Percentiles rank a stretch among this genome's conserved stretches.
These are phyloP conservation scores for Chlorencoelia australis DNA, from an alignment of 2,329 filamentous ascomycete species.

Conservation along the genomic window DNA sequence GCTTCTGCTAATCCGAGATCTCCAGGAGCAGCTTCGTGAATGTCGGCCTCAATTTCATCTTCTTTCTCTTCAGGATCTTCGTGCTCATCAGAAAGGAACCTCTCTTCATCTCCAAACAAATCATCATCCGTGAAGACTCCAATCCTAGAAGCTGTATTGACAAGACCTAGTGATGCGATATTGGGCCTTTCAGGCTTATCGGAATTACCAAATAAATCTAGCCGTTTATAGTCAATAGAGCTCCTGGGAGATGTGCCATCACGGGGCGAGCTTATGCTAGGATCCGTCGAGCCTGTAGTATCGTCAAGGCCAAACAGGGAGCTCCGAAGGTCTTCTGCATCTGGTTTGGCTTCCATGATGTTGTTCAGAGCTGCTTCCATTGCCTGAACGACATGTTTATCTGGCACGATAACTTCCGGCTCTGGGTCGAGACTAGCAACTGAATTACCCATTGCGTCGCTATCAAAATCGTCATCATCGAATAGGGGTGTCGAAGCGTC, in stretches of 20 bases:
- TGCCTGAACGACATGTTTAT: constrained; percentile 76
- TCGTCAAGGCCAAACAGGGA: constrained; percentile 55
- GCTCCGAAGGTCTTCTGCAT: constrained; percentile 52
- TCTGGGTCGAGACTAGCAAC: constrained; percentile 72
- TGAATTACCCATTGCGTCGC: constrained; percentile 60
- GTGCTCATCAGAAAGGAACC: constrained; percentile 75
- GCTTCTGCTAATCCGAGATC: constrained; percentile 90
- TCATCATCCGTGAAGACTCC: constrained; percentile 93
- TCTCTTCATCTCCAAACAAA: constrained; percentile 81
- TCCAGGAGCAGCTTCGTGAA: constrained; percentile 88
- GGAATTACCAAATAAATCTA: constrained; percentile 39
- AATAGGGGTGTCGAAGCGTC: constrained; percentile 51
- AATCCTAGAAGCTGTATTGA: constrained; percentile 76
- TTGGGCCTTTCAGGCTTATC: constrained; percentile 62
- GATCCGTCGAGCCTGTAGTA: constrained; percentile 30
- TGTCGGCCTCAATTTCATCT: constrained; percentile 59
- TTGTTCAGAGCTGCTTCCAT: constrained; percentile 88
- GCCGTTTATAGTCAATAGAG: constrained; percentile 47
- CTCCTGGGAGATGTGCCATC: constrained; percentile 52
- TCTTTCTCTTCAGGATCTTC: constrained; percentile 54
- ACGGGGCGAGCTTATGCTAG: constrained; percentile 38
- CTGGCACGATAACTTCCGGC: constrained; percentile 46
- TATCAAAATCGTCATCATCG: constrained; percentile 71
- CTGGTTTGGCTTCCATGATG: constrained; percentile 76
- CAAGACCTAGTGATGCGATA: constrained; percentile 80